A percentile compares a stretch with the other conserved stretches of the same genome.
These are phyloP conservation scores for Rubroboletus satanas DNA, from an alignment of 768 basidiomycete species.

Conservation along the genomic window DNA sequence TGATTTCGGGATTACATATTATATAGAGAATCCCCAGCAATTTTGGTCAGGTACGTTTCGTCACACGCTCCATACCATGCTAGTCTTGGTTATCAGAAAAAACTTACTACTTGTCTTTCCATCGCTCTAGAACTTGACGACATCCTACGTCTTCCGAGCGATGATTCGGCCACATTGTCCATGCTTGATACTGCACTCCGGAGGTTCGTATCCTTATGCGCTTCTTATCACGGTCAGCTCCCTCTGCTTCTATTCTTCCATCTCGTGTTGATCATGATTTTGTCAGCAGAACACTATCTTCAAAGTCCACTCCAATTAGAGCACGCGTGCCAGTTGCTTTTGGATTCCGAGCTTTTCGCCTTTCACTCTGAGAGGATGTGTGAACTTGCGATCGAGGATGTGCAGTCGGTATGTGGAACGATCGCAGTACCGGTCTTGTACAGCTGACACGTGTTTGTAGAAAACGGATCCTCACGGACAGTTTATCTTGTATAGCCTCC, in stretches of 20 bases:
- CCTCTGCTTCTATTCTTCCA: neutral
- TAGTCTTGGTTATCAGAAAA: constrained; percentile 4
- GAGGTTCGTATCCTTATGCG: constrained; percentile 74
- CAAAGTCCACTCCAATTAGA: constrained; percentile 80
- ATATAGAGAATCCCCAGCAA: constrained; percentile 79
- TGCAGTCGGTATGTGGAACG: constrained; percentile 50
- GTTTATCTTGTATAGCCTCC: constrained; percentile 71
- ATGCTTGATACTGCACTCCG: constrained; percentile 75
- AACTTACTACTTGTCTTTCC: constrained; percentile 1
- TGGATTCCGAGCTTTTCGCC: constrained; percentile 82
- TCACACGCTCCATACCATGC: constrained; percentile 1
- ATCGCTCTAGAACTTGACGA: constrained; percentile 78
- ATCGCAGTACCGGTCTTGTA: neutral
- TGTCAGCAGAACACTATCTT: constrained; percentile 69
- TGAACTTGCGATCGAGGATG: constrained; percentile 69
- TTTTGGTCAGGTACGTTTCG: constrained; percentile 79
- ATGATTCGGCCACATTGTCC: constrained; percentile 57
- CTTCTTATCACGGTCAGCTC: constrained; percentile 79
- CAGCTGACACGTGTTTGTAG: constrained; percentile 34
- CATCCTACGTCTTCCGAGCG: constrained; percentile 60
- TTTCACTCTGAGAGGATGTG: constrained; percentile 94
- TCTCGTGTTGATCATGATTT: constrained; percentile 13
- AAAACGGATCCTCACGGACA: constrained; percentile 83
- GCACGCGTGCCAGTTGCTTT: constrained; percentile 71
- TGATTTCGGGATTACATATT: constrained; percentile 75